Conservation (phyloP, 208 protist species). For the Plasmodiophora brassicae region DNA sequence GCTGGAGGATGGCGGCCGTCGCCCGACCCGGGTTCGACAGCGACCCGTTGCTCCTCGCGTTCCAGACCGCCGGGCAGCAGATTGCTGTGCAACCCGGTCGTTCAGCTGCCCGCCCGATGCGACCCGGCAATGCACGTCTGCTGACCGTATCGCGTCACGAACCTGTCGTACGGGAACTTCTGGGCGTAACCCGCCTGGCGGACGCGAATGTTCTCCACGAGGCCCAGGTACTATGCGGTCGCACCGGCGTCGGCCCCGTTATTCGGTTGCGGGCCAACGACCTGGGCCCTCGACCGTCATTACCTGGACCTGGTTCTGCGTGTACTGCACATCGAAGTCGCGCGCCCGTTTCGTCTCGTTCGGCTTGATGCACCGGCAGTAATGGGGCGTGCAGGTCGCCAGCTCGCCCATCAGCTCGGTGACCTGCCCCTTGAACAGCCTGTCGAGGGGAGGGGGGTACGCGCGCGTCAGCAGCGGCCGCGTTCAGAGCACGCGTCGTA, state of each 20-base stretch:
- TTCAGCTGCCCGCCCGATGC: background rate
- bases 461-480: background rate
- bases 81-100: background rate
- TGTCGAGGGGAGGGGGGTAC: background rate
- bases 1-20: background rate
- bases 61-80: background rate
- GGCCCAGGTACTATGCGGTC: constrained; percentile 20
- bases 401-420: constrained; percentile 3
- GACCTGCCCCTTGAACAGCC: constrained; percentile 18
- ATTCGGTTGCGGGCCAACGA: too few species aligned
- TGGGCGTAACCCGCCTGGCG: constrained; percentile 12
- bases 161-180: background rate
- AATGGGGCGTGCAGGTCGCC: background rate
- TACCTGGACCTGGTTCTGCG: constrained; percentile 17
- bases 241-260: too few species aligned
- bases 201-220: constrained; percentile 27
- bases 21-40: background rate
- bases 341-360: background rate
- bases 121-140: background rate
- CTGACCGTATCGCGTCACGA: constrained; percentile 18
- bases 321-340: constrained; percentile 3
- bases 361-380: constrained; percentile 23
- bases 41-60: background rate
- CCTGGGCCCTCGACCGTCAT: too few species aligned
- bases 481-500: background rate